Conservation (phyloP, 1,284 basidiomycete genomes). For the Leccinum fallax region DNA sequence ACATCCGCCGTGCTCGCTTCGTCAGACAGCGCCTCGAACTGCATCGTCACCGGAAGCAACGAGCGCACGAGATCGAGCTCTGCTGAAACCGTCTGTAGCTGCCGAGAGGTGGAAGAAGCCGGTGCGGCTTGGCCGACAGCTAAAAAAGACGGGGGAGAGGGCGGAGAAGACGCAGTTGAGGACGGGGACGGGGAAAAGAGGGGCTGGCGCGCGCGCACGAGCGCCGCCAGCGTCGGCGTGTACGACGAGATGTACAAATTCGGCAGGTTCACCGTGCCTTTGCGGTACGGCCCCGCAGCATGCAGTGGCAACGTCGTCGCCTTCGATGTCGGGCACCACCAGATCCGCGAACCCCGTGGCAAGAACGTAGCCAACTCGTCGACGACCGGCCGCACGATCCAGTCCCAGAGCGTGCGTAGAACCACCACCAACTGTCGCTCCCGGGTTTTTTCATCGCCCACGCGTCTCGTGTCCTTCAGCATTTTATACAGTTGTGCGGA, state of each 20-base stretch:
- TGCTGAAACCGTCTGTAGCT: conserved; percentile 16
- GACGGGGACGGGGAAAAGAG: neutral
- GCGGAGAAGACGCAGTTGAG: neutral
- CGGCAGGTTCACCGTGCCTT: conserved; percentile 23
- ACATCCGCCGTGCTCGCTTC: conserved; percentile 12
- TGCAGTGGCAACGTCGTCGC: conserved; percentile 43
- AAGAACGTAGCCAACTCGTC: conserved; percentile 26
- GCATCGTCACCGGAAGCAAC: conserved; percentile 17
- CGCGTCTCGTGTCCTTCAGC: conserved; percentile 13
- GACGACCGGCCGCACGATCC: conserved; percentile 33
- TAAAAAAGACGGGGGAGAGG: conserved; percentile 14
- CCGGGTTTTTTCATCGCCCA: conserved; percentile 28
- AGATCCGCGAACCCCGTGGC: conserved; percentile 38
- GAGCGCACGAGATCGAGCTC: conserved; percentile 24
- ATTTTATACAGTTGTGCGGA: conserved; percentile 15
- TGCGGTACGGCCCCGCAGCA: conserved; percentile 38
- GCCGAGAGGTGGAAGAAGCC: conserved; percentile 1
- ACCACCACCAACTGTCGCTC: conserved; percentile 20
- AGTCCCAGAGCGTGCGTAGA: conserved; percentile 37
- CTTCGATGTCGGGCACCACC: conserved; percentile 47
- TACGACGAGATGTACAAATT: conserved; percentile 42
- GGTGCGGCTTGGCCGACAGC: conserved; percentile 28
- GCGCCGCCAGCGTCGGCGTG: conserved; percentile 37
- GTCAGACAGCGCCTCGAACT: conserved; percentile 14
- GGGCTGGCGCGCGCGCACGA: conserved; percentile 27